phyloP scores from a whole-genome alignment of 176 grass and related monocot genomes.

The Cocos nucifera region DNA sequence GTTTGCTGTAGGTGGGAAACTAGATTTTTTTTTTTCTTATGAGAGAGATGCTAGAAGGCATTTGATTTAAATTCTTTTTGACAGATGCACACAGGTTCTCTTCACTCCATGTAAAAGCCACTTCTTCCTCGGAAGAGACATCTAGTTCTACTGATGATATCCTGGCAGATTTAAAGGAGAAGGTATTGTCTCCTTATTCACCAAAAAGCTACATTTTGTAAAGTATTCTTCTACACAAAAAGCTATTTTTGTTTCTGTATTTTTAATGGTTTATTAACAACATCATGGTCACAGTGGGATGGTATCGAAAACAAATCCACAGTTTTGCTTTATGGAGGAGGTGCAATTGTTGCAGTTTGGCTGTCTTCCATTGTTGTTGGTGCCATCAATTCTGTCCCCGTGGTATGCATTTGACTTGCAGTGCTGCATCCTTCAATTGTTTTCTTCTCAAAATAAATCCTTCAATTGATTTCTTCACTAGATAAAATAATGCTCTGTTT shows the following conservation, averaged over 20 bases:
- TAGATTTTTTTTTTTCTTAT: neutral
- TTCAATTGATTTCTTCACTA: too few relatives aligned
- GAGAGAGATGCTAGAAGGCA: neutral
- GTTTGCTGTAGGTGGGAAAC: too few relatives aligned
- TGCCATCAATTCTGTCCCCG: conserved; percentile 83
- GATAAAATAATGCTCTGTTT: too few relatives aligned
- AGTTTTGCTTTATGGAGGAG: conserved; percentile 85
- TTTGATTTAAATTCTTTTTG: neutral
- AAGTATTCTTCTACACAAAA: too few relatives aligned
- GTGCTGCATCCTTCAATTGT: too few relatives aligned
- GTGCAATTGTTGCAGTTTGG: conserved; percentile 75
- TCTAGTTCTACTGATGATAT: conserved; percentile 55
- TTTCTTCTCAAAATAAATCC: too few relatives aligned
- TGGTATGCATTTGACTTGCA: conserved; percentile 39
- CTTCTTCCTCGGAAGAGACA: conserved; percentile 71
- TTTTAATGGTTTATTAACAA: too few relatives aligned
- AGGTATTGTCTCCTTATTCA: conserved; percentile 25
- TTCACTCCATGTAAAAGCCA: conserved; percentile 48
- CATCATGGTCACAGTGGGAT: conserved; percentile 58
- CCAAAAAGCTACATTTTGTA: too few relatives aligned
- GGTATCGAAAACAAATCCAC: conserved; percentile 89
- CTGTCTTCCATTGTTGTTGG: conserved; percentile 77
- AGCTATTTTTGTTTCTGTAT: too few relatives aligned
- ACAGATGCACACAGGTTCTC: conserved; percentile 56
- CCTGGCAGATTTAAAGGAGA: conserved; percentile 69